phyloP scores from a whole-genome alignment of 192 early-diverging fungal genomes.

The Backusella westeae region DNA sequence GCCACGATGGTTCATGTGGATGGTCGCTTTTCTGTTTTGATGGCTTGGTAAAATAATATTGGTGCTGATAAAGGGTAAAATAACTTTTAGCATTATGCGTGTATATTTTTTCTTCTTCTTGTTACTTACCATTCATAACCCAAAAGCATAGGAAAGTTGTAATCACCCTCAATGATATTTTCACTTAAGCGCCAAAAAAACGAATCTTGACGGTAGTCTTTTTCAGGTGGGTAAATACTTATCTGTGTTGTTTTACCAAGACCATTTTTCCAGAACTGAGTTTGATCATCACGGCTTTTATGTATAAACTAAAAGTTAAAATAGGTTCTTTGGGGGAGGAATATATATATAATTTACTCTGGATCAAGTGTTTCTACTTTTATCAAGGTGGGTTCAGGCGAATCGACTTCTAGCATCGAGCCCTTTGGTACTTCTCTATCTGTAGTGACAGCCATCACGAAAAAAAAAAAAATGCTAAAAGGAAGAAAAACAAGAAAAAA shows the following conservation, averaged over 20 bases:
- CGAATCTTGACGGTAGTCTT: slow-evolving; percentile 43
- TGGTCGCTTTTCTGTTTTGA: slow-evolving; percentile 30
- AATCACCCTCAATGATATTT: slow-evolving; percentile 23
- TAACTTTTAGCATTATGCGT: background rate
- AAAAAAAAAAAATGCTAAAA: slow-evolving; percentile 11
- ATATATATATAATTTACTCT: slow-evolving; percentile 11
- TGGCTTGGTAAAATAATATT: slow-evolving; percentile 29
- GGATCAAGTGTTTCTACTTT: slow-evolving; percentile 13
- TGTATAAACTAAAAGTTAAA: background rate
- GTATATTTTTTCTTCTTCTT: background rate
- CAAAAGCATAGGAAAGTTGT: slow-evolving; percentile 53
- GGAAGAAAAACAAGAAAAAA: background rate
- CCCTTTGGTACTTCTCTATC: slow-evolving; percentile 16
- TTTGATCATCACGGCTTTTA: slow-evolving; percentile 19
- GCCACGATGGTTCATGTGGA: slow-evolving; percentile 53
- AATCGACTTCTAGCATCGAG: slow-evolving; percentile 28
- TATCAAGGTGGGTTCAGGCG: slow-evolving; percentile 28
- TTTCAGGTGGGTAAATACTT: slow-evolving; percentile 47
- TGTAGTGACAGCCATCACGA: background rate
- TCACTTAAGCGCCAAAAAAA: slow-evolving; percentile 59
- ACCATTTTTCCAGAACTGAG: slow-evolving; percentile 60
- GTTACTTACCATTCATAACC: slow-evolving; percentile 49
- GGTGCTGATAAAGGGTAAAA: slow-evolving; percentile 9
- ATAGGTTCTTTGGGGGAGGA: background rate
- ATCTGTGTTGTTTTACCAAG: slow-evolving; percentile 60